A percentile compares a stretch with the other conserved stretches of the same genome.
phyloP scores from a whole-genome alignment of 495 filamentous ascomycete species.

The Articulospora tetracladia region DNA sequence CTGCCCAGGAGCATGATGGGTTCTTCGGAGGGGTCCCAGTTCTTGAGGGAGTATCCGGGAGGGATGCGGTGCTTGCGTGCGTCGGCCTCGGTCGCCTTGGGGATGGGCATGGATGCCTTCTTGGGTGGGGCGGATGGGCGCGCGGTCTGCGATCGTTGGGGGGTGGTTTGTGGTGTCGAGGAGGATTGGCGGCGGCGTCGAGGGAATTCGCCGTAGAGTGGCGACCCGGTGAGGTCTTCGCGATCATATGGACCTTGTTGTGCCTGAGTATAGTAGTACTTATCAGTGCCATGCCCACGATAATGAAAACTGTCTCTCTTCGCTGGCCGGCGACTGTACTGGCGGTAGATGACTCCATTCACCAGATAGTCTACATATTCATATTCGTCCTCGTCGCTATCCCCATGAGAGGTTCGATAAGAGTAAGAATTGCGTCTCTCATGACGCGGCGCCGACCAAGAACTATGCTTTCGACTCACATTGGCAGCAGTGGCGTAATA shows the following conservation, averaged over 20 bases:
- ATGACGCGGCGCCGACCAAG: constrained; percentile 23
- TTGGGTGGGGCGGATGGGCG: constrained; percentile 36
- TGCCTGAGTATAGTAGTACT: constrained; percentile 50
- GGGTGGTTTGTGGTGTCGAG: constrained; percentile 35
- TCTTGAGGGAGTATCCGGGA: constrained; percentile 90
- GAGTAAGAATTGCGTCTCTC: constrained; percentile 31
- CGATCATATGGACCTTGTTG: constrained; percentile 33
- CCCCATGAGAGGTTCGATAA: constrained; percentile 54
- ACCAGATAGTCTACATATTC: constrained; percentile 44
- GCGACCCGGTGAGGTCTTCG: constrained; percentile 19
- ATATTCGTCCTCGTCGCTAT: constrained; percentile 58
- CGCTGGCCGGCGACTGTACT: constrained; percentile 30
- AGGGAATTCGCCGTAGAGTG: constrained; percentile 30
- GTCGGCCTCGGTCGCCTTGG: constrained; percentile 82
- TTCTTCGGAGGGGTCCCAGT: constrained; percentile 93
- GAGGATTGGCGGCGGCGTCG: constrained; percentile 26
- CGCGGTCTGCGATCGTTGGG: constrained; percentile 39
- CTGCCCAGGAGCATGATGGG: constrained; percentile 91
- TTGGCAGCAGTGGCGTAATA: constrained; percentile 31
- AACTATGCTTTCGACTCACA: constrained; percentile 31
- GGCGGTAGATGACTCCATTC: constrained; percentile 37
- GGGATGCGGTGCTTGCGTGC: constrained; percentile 80
- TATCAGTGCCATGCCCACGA: constrained; percentile 49
- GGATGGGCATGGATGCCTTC: constrained; percentile 30
- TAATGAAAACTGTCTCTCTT: constrained; percentile 29